Evolutionary conservation across 2,329 filamentous ascomycete species (phyloP).

Genomic region (Microcera coccophila): DNA sequence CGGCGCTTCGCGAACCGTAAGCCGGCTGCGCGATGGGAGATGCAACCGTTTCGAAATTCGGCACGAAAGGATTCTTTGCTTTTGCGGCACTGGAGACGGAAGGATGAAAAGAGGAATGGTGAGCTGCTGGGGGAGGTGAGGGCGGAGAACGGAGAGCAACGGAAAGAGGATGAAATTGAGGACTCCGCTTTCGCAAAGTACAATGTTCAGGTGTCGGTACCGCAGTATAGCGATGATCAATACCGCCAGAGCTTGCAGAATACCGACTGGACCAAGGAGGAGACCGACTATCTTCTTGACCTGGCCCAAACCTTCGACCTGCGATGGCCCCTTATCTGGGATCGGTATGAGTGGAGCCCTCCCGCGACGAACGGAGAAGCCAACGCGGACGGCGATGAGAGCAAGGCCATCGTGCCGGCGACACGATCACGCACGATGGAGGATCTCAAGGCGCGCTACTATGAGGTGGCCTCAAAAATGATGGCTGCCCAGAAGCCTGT

Average conservation of each 20-base stretch:
- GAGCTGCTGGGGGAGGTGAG: conserved; percentile 15
- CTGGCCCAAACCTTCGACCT: conserved; percentile 75
- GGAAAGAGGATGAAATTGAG: conserved; percentile 40
- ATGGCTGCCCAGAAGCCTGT: conserved; percentile 76
- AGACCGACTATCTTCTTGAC: conserved; percentile 86
- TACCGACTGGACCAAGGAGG: conserved; percentile 81
- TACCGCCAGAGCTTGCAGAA: conserved; percentile 72
- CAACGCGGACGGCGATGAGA: conserved; percentile 43
- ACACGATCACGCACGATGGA: conserved; percentile 68
- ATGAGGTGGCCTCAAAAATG: conserved; percentile 77
- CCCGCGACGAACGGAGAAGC: conserved; percentile 43
- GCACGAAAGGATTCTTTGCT: conserved; percentile 69
- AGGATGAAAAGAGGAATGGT: conserved; percentile 45
- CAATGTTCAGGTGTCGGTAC: conserved; percentile 75
- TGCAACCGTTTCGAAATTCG: conserved; percentile 70
- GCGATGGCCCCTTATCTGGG: conserved; percentile 86
- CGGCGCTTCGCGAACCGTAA: conserved; percentile 52
- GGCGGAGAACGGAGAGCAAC: conserved; percentile 27
- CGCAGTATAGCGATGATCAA: conserved; percentile 81
- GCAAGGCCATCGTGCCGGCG: conserved; percentile 52
- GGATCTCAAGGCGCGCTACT: conserved; percentile 88
- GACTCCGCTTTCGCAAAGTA: conserved; percentile 77
- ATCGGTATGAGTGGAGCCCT: conserved; percentile 77
- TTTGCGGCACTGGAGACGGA: conserved; percentile 76
- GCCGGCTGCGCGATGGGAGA: conserved; percentile 60